A percentile compares a stretch with the other conserved stretches of the same genome.
These are phyloP conservation scores for Arabidopsis lyrata DNA, from an alignment of 441 rosid species.

Conservation along the genomic window DNA sequence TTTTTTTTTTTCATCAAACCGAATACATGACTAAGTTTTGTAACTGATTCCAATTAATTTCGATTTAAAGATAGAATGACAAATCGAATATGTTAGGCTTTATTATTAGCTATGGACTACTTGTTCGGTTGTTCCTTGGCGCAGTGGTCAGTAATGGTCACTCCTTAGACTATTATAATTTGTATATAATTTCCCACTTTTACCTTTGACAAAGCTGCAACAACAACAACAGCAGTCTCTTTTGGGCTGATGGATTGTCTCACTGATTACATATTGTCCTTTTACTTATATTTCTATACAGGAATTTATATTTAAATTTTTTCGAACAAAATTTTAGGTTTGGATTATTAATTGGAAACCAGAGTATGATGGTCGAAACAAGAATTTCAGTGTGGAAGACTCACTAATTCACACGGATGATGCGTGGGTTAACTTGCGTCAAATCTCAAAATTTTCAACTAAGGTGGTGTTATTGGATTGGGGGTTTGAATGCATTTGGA, in stretches of 20 bases:
- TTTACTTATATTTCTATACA: neutral
- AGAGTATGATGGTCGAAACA: neutral
- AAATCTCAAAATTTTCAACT: no score
- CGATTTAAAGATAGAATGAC: neutral
- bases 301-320: neutral
- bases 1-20: no score
- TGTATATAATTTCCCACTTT: neutral
- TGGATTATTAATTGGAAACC: neutral
- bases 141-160: neutral
- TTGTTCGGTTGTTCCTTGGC: neutral
- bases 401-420: neutral
- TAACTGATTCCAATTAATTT: neutral
- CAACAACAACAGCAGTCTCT: neutral
- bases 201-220: neutral
- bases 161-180: neutral
- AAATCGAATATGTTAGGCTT: neutral
- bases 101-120: slow-evolving; percentile 1
- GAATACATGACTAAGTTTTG: neutral
- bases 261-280: neutral
- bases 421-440: no score
- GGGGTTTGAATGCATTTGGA: no score
- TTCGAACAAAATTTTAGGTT: neutral
- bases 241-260: neutral
- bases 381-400: neutral
- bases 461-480: no score